Evolutionary conservation across 2,329 filamentous ascomycete genomes (phyloP).

Genomic region (Venturia asperata): DNA sequence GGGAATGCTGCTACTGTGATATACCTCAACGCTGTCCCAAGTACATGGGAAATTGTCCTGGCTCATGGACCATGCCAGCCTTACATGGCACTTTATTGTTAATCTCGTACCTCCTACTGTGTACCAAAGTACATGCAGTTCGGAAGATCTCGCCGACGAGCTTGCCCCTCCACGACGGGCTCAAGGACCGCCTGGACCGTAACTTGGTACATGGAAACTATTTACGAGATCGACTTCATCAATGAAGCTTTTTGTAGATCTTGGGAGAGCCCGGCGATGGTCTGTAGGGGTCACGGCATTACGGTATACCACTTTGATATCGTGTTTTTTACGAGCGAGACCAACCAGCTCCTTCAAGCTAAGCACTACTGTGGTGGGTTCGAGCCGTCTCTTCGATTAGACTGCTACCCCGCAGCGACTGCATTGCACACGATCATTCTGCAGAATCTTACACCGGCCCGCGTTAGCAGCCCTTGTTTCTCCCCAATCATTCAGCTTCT

Average conservation of each 20-base stretch:
- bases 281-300: background rate
- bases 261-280: background rate
- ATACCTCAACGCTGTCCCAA: too few relatives aligned
- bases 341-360: too few relatives aligned
- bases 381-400: background rate
- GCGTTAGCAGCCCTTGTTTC: too few relatives aligned
- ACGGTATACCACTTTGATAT: background rate
- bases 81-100: background rate
- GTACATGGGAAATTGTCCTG: background rate
- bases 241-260: background rate
- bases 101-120: background rate
- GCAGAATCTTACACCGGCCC: too few relatives aligned
- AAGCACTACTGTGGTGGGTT: too few relatives aligned
- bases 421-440: background rate
- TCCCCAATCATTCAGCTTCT: background rate
- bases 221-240: background rate
- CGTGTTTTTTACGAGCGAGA: background rate
- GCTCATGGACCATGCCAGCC: background rate
- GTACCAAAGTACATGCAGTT: too few relatives aligned
- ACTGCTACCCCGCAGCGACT: background rate
- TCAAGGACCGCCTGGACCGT: background rate
- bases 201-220: background rate
- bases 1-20: background rate
- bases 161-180: background rate
- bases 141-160: conserved; percentile 1